phyloP scores from a whole-genome alignment of 2,329 filamentous ascomycete species.

The Diaporthe destruens region DNA sequence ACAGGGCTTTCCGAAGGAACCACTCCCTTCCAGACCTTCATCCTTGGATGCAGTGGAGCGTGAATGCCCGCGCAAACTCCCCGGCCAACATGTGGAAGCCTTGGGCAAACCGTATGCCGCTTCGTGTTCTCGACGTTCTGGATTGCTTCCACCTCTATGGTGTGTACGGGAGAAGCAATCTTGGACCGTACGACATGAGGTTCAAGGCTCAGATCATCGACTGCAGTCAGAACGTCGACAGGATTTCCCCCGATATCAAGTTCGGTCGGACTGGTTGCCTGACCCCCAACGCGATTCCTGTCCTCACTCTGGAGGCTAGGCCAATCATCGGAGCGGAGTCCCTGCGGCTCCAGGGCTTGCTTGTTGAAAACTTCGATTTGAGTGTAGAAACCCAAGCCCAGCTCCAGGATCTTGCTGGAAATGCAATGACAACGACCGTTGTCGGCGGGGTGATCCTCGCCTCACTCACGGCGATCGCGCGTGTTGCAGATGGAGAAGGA shows the following conservation, averaged over 20 bases:
- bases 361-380: slow-evolving; percentile 71
- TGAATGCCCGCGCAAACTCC: slow-evolving; percentile 30
- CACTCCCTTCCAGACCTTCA: slow-evolving; percentile 63
- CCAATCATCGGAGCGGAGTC: slow-evolving; percentile 73
- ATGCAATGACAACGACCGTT: slow-evolving; percentile 83
- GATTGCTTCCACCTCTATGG: slow-evolving; percentile 66
- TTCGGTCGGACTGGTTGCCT: slow-evolving; percentile 75
- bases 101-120: slow-evolving; percentile 64
- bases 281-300: slow-evolving; percentile 74
- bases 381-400: slow-evolving; percentile 72
- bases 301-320: slow-evolving; percentile 70
- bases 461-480: slow-evolving; percentile 55
- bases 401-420: slow-evolving; percentile 79
- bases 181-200: slow-evolving; percentile 61
- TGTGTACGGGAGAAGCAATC: not conserved
- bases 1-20: slow-evolving; percentile 59
- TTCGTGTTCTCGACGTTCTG: slow-evolving; percentile 74
- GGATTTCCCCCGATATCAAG: slow-evolving; percentile 54
- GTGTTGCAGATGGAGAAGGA: not conserved
- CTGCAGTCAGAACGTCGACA: slow-evolving; percentile 79
- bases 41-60: slow-evolving; percentile 33
- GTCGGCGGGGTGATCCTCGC: slow-evolving; percentile 73
- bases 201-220: slow-evolving; percentile 67
- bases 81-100: slow-evolving; percentile 52
- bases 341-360: slow-evolving; percentile 76